A percentile compares a stretch with the other conserved stretches of the same genome.
Conservation (phyloP, 2,329 filamentous ascomycete species). For the Cladosporium austrohemisphaericum region DNA sequence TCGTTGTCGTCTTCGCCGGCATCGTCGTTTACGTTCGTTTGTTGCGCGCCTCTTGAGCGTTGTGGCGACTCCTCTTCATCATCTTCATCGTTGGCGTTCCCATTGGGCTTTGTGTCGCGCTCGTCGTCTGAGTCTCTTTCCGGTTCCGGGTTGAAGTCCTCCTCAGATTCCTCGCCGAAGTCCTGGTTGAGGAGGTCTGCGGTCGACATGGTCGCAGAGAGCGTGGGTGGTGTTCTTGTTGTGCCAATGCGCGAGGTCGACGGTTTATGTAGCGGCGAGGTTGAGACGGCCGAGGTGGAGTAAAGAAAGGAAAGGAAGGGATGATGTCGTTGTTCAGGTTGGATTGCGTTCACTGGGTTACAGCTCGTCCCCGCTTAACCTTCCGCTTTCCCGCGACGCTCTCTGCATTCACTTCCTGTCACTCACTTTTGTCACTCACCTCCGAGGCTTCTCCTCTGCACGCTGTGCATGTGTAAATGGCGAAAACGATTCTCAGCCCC, state of each 20-base stretch:
- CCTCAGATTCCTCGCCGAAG: slow-evolving; percentile 56
- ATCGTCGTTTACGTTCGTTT: slow-evolving; percentile 45
- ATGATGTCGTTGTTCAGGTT: slow-evolving; percentile 8
- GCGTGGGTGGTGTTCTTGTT: neutral
- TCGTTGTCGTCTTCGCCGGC: slow-evolving; percentile 53
- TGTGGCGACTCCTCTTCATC: slow-evolving; percentile 37
- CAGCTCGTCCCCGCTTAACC: neutral
- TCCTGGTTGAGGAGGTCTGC: slow-evolving; percentile 45
- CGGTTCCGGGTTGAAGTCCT: slow-evolving; percentile 84
- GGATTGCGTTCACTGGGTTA: neutral
- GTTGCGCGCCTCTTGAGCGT: slow-evolving; percentile 22
- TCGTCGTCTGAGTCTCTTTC: slow-evolving; percentile 72
- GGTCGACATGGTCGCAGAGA: slow-evolving; percentile 32
- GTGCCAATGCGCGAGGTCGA: neutral
- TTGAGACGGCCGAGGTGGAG: neutral
- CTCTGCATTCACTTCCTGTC: too few species aligned
- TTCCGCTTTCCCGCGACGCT: too few species aligned
- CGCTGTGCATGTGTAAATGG: too few species aligned
- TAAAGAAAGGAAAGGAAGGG: neutral
- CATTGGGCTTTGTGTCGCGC: slow-evolving; percentile 34
- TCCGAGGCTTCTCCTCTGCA: too few species aligned
- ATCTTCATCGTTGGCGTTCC: slow-evolving; percentile 35
- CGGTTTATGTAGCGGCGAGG: neutral
- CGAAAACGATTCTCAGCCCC: too few species aligned
- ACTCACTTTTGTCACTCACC: too few species aligned